Evolutionary conservation across 805 yeast species (phyloP).

Genomic region (Peterozyma xylosa): DNA sequence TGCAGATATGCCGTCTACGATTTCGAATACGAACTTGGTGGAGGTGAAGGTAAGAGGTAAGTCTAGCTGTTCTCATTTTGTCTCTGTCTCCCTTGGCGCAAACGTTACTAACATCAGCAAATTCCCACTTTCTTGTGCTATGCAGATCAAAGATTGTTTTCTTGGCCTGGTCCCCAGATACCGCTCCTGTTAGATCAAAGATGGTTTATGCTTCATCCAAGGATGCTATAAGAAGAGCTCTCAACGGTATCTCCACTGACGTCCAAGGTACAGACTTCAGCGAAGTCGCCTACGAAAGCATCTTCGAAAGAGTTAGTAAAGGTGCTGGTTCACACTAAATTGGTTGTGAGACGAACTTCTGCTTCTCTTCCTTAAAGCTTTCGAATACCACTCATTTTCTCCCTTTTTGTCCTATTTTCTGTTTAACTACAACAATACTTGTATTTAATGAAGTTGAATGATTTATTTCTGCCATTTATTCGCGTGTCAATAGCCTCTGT

Average conservation of each 20-base stretch:
- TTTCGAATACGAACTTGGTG: conserved; percentile 86
- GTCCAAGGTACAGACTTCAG: conserved; percentile 97
- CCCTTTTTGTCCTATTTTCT: too few species aligned
- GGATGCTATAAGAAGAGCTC: conserved; percentile 95
- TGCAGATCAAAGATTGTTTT: conserved; percentile 54
- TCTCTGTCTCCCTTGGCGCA: background rate
- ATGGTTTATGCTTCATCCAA: conserved; percentile 98
- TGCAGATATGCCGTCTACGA: conserved; percentile 96
- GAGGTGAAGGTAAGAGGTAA: conserved; percentile 91
- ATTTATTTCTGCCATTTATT: too few species aligned
- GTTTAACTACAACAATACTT: too few species aligned
- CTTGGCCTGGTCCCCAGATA: conserved; percentile 96
- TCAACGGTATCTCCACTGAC: conserved; percentile 91
- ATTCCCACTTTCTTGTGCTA: background rate
- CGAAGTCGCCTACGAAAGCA: conserved; percentile 92
- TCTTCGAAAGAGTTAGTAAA: conserved; percentile 81
- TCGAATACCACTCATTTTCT: too few species aligned
- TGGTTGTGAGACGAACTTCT: background rate
- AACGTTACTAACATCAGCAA: conserved; percentile 1
- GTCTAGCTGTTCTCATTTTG: conserved; percentile 33
- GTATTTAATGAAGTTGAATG: too few species aligned
- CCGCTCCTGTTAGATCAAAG: conserved; percentile 91
- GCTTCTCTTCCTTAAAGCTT: background rate
- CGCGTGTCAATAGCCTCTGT: too few species aligned
- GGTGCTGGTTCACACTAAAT: conserved; percentile 60